These are phyloP conservation scores for Scheffersomyces ergatensis DNA, from an alignment of 805 yeast genomes.

Conservation along the genomic window DNA sequence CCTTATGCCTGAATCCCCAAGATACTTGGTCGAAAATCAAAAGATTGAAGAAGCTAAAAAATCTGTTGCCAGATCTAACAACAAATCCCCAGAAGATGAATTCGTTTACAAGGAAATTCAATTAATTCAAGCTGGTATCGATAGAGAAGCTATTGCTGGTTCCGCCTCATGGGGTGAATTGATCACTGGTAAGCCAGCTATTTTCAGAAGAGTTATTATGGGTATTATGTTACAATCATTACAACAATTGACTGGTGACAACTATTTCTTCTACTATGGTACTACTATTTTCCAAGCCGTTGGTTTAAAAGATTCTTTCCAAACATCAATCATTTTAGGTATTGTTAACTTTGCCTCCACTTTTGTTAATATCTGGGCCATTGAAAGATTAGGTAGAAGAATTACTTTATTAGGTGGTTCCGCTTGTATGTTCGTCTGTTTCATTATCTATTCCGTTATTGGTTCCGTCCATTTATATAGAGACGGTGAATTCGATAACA, in stretches of 20 bases:
- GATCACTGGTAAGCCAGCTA: constrained; percentile 61
- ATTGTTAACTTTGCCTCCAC: constrained; percentile 55
- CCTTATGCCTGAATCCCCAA: constrained; percentile 69
- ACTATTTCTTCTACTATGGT: constrained; percentile 62
- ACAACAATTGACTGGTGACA: constrained; percentile 62
- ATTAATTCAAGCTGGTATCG: constrained; percentile 57
- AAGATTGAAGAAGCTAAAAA: constrained; percentile 51
- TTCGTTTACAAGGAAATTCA: constrained; percentile 54
- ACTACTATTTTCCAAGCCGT: constrained; percentile 54
- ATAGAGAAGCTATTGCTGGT: constrained; percentile 61
- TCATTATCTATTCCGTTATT: constrained; percentile 58
- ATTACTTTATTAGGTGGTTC: constrained; percentile 42
- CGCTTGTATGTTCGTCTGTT: constrained; percentile 51
- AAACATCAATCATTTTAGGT: constrained; percentile 55
- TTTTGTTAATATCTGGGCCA: constrained; percentile 46
- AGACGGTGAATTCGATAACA: constrained; percentile 35
- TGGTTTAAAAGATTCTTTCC: constrained; percentile 52
- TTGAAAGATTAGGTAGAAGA: constrained; percentile 53
- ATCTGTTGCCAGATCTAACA: constrained; percentile 59
- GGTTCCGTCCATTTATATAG: constrained; percentile 50
- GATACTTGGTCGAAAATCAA: constrained; percentile 53
- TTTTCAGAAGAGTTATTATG: constrained; percentile 51
- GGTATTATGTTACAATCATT: constrained; percentile 60
- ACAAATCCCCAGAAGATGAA: constrained; percentile 50
- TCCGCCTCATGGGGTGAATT: constrained; percentile 64